Evolutionary conservation across 2,329 filamentous ascomycete species (phyloP), one percentile per base, ranked within the genome.

Genomic region (Cercospora sojina): DNA sequence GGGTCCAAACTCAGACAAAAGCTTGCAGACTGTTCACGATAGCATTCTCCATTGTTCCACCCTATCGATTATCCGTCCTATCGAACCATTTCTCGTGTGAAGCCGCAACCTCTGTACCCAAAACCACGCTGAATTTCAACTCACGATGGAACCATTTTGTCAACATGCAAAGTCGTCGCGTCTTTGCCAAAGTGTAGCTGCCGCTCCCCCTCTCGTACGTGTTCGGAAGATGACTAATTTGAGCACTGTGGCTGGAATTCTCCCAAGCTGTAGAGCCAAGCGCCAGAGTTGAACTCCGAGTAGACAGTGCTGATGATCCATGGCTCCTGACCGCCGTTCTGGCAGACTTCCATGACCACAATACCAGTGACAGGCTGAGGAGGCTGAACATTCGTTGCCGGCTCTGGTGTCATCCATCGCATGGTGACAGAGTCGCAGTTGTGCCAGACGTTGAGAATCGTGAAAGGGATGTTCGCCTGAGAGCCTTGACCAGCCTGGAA

Each of bases 371-470:
- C 70, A 29, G 67, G 64, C 67, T 74, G 56, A 57, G 68, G 62
- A 1, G 71, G 69, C 35, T 64, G 55, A 2, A 68, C 69, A 12
- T 31, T 47, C 7, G 35, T 55, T 2, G 73, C 69, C 12, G 70
- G 70, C 13, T 65, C 66, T 13, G 64, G 66, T 9, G 71, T 70
- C 10, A 64, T 56, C 75, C 75, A 77, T 47, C 75, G 69, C 59
- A 77, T 69, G 51, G 75, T 71, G 64, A 75, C 74, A 0, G 73
- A 71, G 56, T 72, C 68, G 69, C 75, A 77, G 31, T 73, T 72
- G 67, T 76, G 70, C 75, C 75, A 77, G 35, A 75, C 49, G 66
- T 76, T 74, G 20, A 76, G 64, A 47, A 74, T 73, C 58, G 74
- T 68, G 68, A 76, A 77, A 5, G 75, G 75, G 29, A 76, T 75